Evolutionary conservation across 2,329 filamentous ascomycete species (phyloP), one percentile per base, ranked within the genome.

Genomic region (Talaromyces rugulosus): DNA sequence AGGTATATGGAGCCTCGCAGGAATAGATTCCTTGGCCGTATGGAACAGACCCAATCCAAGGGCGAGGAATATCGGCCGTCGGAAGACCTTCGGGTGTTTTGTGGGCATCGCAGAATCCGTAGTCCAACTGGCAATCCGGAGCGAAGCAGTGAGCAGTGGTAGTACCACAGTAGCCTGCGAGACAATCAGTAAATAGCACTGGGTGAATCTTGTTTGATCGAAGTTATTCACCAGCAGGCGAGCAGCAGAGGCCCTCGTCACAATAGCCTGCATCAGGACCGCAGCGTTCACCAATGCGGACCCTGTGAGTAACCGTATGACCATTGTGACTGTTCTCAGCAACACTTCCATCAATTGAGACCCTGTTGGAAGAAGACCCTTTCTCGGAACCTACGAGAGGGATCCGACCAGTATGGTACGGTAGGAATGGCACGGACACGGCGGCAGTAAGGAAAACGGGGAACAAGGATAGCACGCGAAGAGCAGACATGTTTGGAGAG

Each of bases 1-100:
- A 81, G 11, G 84, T 84, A 58, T 86, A 85, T 2, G 81, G 77
- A n/a, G 78, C 77, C 44, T 67, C 71, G 65, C 80, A 81, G 11
- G 73, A 70, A 34, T 73, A 72, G 59, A 79, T 75, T 18, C 65
- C 61, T 27, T 72, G 71, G 1, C 71, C 75, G 55, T 78, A 79
- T 18, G 73, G 72, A 16, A 75, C 70, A 42, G 68, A 64, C 27
- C 77, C 76, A 28, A 74, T 12, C n/a, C 69, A 70, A 62, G 75
- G 71, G 18, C 77, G 75, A 60, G 68, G 65, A 30, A 78, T 69
- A 1, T 69, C 61, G 14, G 67, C 69, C 6, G 76, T 78, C 18
- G 74, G 68, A 12, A 69, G 69, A 8, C 77, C 77, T 5, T 68
- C 64, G 0, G 77, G 77, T 5, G 66, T 68, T 59, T 66, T 68